These are phyloP conservation scores for Fusarium gaditjirri DNA, from an alignment of 2,329 filamentous ascomycete genomes.

Conservation along the genomic window DNA sequence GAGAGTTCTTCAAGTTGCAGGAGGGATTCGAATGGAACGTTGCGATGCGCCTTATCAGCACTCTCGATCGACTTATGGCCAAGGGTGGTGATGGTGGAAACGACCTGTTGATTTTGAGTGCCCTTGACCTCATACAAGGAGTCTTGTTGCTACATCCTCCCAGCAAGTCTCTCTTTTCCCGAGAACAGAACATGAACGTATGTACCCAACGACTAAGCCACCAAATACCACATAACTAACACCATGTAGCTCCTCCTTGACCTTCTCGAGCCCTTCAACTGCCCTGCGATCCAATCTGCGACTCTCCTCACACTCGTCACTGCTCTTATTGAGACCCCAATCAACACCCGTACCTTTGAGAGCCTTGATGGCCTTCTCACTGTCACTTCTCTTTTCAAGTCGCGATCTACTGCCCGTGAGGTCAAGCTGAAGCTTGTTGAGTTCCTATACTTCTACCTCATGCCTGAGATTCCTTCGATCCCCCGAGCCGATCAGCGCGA, in stretches of 20 bases:
- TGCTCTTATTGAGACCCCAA: constrained; percentile 84
- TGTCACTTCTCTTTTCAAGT: constrained; percentile 92
- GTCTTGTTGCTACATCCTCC: constrained; percentile 88
- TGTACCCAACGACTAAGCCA: constrained; percentile 43
- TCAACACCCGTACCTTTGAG: constrained; percentile 93
- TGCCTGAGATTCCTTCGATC: constrained; percentile 81
- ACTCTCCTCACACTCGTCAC: constrained; percentile 91
- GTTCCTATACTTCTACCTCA: constrained; percentile 98
- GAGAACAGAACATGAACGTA: constrained; percentile 95
- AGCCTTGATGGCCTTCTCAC: constrained; percentile 90
- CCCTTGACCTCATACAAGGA: constrained; percentile 90
- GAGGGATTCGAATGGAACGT: constrained; percentile 99
- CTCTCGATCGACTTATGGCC: constrained; percentile 85
- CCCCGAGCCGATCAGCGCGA: constrained; percentile 59
- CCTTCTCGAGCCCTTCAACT: constrained; percentile 91
- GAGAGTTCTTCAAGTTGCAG: constrained; percentile 96
- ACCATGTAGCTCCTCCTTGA: constrained; percentile 79
- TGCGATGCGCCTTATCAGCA: constrained; percentile 83
- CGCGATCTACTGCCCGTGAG: constrained; percentile 82
- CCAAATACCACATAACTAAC: constrained; percentile 18
- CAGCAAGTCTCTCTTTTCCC: constrained; percentile 85
- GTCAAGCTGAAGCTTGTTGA: constrained; percentile 97
- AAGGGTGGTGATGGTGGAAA: constrained; percentile 85
- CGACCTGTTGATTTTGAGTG: constrained; percentile 87
- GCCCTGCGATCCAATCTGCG: constrained; percentile 89